These are phyloP conservation scores for Aspergillus sp. DNA, from an alignment of 2,329 filamentous ascomycete genomes.

Conservation along the genomic window DNA sequence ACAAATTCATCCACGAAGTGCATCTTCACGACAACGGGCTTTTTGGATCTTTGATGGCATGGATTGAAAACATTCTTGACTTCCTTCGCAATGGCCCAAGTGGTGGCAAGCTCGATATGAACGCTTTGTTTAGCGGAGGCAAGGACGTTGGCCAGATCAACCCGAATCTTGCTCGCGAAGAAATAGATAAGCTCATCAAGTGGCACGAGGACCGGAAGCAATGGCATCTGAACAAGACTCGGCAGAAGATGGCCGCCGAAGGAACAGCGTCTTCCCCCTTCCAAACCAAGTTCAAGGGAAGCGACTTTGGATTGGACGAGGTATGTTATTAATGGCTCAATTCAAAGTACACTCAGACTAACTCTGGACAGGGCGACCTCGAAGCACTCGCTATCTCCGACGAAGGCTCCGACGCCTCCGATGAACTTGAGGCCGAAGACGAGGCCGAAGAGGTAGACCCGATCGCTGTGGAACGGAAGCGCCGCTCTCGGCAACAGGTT, in stretches of 20 bases:
- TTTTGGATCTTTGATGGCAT: constrained; percentile 93
- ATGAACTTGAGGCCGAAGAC: constrained; percentile 71
- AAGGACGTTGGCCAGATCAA: constrained; percentile 68
- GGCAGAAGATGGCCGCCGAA: constrained; percentile 97
- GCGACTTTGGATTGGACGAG: constrained; percentile 86
- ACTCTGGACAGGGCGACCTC: constrained; percentile 60
- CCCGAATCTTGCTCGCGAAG: constrained; percentile 68
- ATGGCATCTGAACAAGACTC: constrained; percentile 97
- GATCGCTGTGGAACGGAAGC: constrained; percentile 79
- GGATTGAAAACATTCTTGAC: constrained; percentile 93
- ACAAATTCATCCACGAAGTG: constrained; percentile 98
- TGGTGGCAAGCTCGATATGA: constrained; percentile 88
- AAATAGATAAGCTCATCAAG: constrained; percentile 81
- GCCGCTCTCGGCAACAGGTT: constrained; percentile 75
- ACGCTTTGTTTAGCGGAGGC: constrained; percentile 83
- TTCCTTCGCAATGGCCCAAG: constrained; percentile 84
- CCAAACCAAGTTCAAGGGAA: constrained; percentile 64
- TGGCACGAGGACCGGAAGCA: constrained; percentile 97
- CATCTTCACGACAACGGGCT: constrained; percentile 95
- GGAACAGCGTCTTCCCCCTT: constrained; percentile 56
- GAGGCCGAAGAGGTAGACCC: constrained; percentile 66
- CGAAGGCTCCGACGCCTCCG: constrained; percentile 62
- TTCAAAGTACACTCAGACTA: constrained; percentile 4
- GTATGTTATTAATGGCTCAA: constrained; percentile 42
- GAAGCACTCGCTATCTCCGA: constrained; percentile 83